Conservation (phyloP, 1,284 basidiomycete species). For the Leccinum angustisporum region DNA sequence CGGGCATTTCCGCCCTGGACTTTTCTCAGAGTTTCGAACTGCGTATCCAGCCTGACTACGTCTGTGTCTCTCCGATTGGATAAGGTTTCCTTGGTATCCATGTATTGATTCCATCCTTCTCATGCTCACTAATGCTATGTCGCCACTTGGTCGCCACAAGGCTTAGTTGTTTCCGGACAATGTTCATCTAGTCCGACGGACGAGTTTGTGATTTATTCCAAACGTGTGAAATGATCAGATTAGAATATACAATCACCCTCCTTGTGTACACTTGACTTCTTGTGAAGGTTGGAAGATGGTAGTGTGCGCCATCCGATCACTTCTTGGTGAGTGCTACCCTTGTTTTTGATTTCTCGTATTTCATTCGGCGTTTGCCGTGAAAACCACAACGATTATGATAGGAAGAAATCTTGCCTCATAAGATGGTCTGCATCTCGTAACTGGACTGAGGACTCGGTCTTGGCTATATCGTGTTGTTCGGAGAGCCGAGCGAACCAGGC, state of each 20-base stretch:
- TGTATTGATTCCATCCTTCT: neutral
- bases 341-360: neutral
- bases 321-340: neutral
- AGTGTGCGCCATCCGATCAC: neutral
- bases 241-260: neutral
- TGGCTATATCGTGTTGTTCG: neutral
- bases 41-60: neutral
- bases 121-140: neutral
- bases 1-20: neutral
- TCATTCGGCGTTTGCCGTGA: constrained; percentile 1
- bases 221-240: neutral
- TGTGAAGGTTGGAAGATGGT: neutral
- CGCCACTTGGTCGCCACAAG: neutral
- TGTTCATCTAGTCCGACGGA: neutral
- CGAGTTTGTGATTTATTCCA: neutral
- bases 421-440: neutral
- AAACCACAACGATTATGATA: neutral
- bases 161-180: neutral
- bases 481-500: constrained; percentile 1
- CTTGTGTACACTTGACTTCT: neutral
- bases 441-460: neutral
- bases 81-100: neutral
- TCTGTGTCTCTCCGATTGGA: neutral
- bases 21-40: neutral
- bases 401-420: neutral